These are phyloP conservation scores for Colletotrichum godetiae DNA, from an alignment of 2,329 filamentous ascomycete genomes.

Conservation along the genomic window DNA sequence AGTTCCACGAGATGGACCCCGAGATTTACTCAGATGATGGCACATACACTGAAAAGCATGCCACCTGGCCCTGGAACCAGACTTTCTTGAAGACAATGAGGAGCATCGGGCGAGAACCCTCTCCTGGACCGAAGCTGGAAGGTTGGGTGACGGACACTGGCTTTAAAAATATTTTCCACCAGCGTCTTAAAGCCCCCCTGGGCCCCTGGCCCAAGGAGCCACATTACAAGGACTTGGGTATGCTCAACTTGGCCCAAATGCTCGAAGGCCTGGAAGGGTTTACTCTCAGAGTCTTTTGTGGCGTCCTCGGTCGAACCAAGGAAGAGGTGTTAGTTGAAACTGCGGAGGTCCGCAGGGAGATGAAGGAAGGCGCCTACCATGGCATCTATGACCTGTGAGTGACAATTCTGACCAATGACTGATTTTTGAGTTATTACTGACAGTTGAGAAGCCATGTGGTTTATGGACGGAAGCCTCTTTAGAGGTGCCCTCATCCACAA, in stretches of 20 bases:
- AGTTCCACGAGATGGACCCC: constrained; percentile 51
- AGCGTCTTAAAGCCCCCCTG: constrained; percentile 21
- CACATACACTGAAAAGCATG: constrained; percentile 40
- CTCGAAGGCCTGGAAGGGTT: constrained; percentile 39
- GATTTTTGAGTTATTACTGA: not conserved
- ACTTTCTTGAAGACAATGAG: constrained; percentile 45
- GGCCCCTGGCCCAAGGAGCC: not conserved
- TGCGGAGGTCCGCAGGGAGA: constrained; percentile 42
- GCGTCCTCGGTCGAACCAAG: constrained; percentile 42
- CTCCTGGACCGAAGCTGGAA: constrained; percentile 37
- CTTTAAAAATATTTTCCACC: constrained; percentile 47
- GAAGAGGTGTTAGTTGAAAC: constrained; percentile 43
- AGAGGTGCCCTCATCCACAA: not conserved
- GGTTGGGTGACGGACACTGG: constrained; percentile 49
- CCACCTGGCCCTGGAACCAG: constrained; percentile 48
- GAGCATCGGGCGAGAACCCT: constrained; percentile 51
- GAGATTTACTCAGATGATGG: constrained; percentile 51
- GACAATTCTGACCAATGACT: not conserved
- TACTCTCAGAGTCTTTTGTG: constrained; percentile 42
- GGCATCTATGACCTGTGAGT: not conserved
- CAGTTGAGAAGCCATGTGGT: not conserved
- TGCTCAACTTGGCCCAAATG: constrained; percentile 29
- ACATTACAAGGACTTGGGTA: constrained; percentile 45
- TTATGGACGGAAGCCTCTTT: not conserved
- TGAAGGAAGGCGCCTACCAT: constrained; percentile 34